These are phyloP conservation scores for Hymenoscyphus albidus DNA, from an alignment of 2,329 filamentous ascomycete species.

Conservation along the genomic window DNA sequence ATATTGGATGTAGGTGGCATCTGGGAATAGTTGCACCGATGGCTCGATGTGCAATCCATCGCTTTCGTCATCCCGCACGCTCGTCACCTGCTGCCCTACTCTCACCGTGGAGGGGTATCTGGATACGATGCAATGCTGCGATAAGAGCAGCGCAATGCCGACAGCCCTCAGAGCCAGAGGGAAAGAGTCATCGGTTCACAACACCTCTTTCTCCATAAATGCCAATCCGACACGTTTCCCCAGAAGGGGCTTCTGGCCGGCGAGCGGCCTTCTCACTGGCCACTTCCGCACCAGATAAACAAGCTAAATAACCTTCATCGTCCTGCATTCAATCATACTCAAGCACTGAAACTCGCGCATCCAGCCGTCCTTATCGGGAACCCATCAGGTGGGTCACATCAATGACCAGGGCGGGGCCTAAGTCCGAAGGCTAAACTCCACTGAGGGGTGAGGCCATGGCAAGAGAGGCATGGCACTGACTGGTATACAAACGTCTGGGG, in stretches of 20 bases:
- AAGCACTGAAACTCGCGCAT: background rate
- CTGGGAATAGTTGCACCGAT: background rate
- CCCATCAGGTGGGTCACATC: background rate
- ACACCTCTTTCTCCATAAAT: background rate
- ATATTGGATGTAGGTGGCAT: background rate
- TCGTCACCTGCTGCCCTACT: background rate
- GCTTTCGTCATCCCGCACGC: background rate
- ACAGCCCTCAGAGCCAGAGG: too few relatives aligned
- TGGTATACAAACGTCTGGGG: background rate
- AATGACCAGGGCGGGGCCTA: background rate
- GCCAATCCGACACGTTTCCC: conserved; percentile 1
- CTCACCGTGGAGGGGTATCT: background rate
- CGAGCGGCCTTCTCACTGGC: background rate
- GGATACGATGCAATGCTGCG: background rate
- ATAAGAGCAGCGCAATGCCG: background rate
- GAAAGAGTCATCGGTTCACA: conserved; percentile 1
- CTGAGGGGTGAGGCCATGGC: background rate
- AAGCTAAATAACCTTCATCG: background rate
- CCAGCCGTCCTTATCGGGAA: conserved; percentile 1
- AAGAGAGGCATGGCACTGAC: too few relatives aligned
- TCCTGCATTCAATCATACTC: background rate
- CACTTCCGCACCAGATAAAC: background rate
- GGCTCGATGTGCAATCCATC: background rate
- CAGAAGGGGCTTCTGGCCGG: too few relatives aligned
- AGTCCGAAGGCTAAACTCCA: conserved; percentile 6